Conservation (phyloP, 2,329 filamentous ascomycete species). For the Passalora sequoiae region DNA sequence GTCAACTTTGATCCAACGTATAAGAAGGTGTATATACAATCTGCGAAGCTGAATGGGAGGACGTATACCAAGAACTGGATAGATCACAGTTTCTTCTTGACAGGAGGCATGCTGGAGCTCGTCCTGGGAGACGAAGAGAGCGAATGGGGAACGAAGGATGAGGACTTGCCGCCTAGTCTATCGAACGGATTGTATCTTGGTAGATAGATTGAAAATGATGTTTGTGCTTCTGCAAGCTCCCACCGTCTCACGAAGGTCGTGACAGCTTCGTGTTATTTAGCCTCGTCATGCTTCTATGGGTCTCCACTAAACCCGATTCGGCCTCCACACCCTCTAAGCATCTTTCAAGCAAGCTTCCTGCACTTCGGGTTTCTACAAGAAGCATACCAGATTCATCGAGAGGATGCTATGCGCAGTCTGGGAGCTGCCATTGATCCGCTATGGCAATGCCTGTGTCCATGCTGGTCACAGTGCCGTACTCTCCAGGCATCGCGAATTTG, state of each 20-base stretch:
- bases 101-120: slow-evolving; percentile 61
- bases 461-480: slow-evolving; percentile 25
- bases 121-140: slow-evolving; percentile 50
- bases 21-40: slow-evolving; percentile 56
- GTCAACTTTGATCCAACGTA: slow-evolving; percentile 42
- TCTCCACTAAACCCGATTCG: no score
- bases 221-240: no score
- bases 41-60: slow-evolving; percentile 59
- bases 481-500: slow-evolving; percentile 9
- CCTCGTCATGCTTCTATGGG: no score
- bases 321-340: no score
- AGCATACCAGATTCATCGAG: no score
- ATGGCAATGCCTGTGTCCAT: slow-evolving; percentile 60
- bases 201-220: no score
- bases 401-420: neutral
- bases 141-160: slow-evolving; percentile 46
- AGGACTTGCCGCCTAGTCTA: slow-evolving; percentile 46
- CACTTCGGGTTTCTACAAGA: no score
- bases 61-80: slow-evolving; percentile 62
- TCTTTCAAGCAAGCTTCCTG: no score
- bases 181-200: slow-evolving; percentile 20
- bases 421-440: slow-evolving; percentile 51
- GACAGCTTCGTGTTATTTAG: no score
- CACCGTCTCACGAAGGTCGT: neutral
- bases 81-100: slow-evolving; percentile 59